phyloP scores from a whole-genome alignment of 2,329 filamentous ascomycete genomes.

The Sclerotinia minor region DNA sequence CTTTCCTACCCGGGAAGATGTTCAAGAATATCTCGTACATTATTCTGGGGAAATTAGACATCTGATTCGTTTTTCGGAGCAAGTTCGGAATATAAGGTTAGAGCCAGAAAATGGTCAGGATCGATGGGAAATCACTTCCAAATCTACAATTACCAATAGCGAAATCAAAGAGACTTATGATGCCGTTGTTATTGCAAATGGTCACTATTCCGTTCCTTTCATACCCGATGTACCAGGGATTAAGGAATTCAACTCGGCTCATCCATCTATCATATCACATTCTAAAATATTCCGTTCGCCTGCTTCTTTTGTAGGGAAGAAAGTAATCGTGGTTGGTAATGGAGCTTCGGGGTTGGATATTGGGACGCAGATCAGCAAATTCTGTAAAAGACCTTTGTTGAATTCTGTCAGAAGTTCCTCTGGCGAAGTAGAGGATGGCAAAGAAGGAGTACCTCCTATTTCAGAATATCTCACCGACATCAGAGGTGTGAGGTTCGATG shows the following conservation, averaged over 20 bases:
- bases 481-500: slow-evolving; percentile 64
- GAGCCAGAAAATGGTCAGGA: slow-evolving; percentile 40
- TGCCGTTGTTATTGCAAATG: slow-evolving; percentile 72
- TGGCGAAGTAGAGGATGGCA: slow-evolving; percentile 41
- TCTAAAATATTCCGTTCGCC: slow-evolving; percentile 78
- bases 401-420: slow-evolving; percentile 59
- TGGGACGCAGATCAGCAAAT: slow-evolving; percentile 67
- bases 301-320: slow-evolving; percentile 63
- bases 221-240: slow-evolving; percentile 65
- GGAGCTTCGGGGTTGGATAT: slow-evolving; percentile 85
- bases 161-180: slow-evolving; percentile 51
- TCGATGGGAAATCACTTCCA: slow-evolving; percentile 55
- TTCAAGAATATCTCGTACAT: slow-evolving; percentile 70
- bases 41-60: slow-evolving; percentile 66
- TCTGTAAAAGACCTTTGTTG: slow-evolving; percentile 62
- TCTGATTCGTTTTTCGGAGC: slow-evolving; percentile 68
- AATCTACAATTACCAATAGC: slow-evolving; percentile 35
- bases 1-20: slow-evolving; percentile 70
- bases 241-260: slow-evolving; percentile 55
- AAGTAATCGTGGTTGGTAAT: slow-evolving; percentile 81
- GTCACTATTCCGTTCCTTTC: slow-evolving; percentile 70
- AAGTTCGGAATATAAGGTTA: slow-evolving; percentile 62
- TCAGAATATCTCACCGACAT: slow-evolving; percentile 54
- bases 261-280: slow-evolving; percentile 65
- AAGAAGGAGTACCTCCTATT: slow-evolving; percentile 58